Base-by-base conservation (phyloP, 1,139 yeast genomes). In the Sugiyamaella castrensis region DNA sequence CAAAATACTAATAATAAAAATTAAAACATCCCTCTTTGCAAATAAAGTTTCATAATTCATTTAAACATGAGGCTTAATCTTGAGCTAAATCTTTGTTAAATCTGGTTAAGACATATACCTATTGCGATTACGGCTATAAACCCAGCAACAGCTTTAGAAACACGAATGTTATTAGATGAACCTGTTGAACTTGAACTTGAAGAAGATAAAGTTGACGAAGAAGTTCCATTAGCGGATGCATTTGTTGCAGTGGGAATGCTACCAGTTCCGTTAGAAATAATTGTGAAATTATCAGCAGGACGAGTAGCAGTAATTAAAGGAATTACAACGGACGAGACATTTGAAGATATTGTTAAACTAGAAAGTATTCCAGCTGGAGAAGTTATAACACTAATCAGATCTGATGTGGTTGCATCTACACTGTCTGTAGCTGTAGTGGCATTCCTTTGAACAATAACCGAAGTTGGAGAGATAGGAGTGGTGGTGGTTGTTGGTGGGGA, bases 121-220 rank as follows among this genome's bases (percentile, higher is more conserved):
- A 56, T 42, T 36, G 53, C 42, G 40, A 50, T 52, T 51, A 53
- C 51, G 16, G 61, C 54, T 19, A 53, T 46, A 45, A 47, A 52
- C 28, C 47, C 43, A 9, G 51, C 50, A 31, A 48, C 35, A n/a
- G 48, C 37, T 12, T 40, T 43, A 30, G 53, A 41, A 13, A 19
- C 24, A 19, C 24, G 24, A 19, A 19, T 19, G 5, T 19, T 19
- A 5, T 19, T 19, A 19, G 49, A 34, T 24, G 43, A 39, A 11
- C 45, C 40, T 7, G 37, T 30, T 6, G 49, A 46, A 29, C 19
- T 8, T 10, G 28, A 8, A n/a, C 12, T 27, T 11, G 40, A 24
- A 11, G 51, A 12, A 2, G 36, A 31, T 37, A 48, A 35, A 16
- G 43, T 12, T 16, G 45, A 46, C 15, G 48, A 28, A 16, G 56